Percentiles rank a stretch among this genome's conserved stretches.
Conservation (phyloP, 345 rosid genomes). For the Populus ilicifolia region DNA sequence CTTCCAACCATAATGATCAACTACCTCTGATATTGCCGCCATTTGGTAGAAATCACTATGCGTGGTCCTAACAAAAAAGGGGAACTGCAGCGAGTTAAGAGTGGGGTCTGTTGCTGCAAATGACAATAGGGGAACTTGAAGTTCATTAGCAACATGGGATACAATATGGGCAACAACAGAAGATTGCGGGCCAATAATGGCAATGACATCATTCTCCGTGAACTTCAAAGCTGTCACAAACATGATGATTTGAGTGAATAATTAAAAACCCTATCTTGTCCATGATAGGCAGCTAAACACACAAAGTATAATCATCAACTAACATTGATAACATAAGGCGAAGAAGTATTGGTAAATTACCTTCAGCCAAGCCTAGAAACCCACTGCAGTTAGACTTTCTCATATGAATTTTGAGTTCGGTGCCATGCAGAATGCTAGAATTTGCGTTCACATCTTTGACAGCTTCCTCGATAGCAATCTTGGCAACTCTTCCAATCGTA, state of each 20-base stretch:
- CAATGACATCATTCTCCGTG: conserved; percentile 76
- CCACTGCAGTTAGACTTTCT: conserved; percentile 75
- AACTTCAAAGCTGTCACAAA: conserved; percentile 60
- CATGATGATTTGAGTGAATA: conserved; percentile 5
- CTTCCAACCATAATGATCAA: conserved; percentile 71
- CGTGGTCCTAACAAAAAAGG: conserved; percentile 72
- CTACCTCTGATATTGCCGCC: conserved; percentile 76
- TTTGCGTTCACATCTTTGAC: conserved; percentile 79
- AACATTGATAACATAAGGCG: not conserved
- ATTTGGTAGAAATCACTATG: conserved; percentile 79
- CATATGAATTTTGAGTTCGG: conserved; percentile 44
- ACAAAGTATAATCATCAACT: not conserved
- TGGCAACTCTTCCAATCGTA: conserved; percentile 72
- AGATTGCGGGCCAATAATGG: conserved; percentile 86
- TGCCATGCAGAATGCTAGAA: conserved; percentile 57
- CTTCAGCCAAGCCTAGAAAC: conserved; percentile 84
- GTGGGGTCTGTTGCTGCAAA: conserved; percentile 94
- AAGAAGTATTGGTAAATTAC: conserved; percentile 31
- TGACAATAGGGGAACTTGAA: conserved; percentile 72
- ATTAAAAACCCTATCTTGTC: not conserved
- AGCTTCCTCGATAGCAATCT: conserved; percentile 83
- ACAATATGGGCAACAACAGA: conserved; percentile 72
- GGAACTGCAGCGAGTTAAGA: conserved; percentile 74
- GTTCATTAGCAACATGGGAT: conserved; percentile 70
- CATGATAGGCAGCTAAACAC: conserved; percentile 5